Base-by-base conservation (phyloP, 352 stramenopile species). In the Phytopythium helicoides region DNA sequence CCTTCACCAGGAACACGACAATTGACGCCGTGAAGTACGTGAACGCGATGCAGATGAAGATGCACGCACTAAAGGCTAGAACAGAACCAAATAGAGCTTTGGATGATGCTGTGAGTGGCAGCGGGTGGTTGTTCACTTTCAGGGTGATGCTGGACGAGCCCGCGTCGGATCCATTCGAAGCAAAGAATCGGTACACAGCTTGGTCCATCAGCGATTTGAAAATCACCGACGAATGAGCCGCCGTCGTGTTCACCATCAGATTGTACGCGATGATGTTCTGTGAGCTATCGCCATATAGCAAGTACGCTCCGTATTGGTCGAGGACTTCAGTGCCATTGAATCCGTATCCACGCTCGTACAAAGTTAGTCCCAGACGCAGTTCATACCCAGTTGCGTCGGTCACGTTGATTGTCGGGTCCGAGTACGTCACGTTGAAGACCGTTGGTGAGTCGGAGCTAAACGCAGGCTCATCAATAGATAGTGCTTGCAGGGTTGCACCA, bases 1-100 rank as follows among this genome's bases (percentile, higher is more conserved):
- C 96, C 51, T 97, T 91, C 33, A 99, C 96, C 26, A 99, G 65
- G 69, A 98, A 99, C 7, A 94, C 92, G 46, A 95, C 95, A 52
- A 97, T 95, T 3, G 86, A 93, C 10, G 86, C 90, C 0, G 92
- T 87, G 40, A 98, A 91, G 62, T 95, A 98, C 15, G 87, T 88
- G 42, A 98, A 93, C n/a, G 91, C 89, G 36, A 97, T 87, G 16
- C 91, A 76, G 44, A 97, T 92, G 48, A 98, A 87, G 22, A 90
- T 59, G 12, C 72, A 83, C 31, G 89, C 83, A 22, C 89, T 70
- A 45, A 98, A 87, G 5, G 76, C 71, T 31, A 86, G 33, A 47
- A 76, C 74, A 6, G 76, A 79, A 1, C 64, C 69, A 23, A 80
- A 85, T 11, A 83, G 38, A 14, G 69, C 61, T 0, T 21, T 16